Evolutionary conservation across 495 filamentous ascomycete species (phyloP).

Genomic region (Clavariopsis aquatica): DNA sequence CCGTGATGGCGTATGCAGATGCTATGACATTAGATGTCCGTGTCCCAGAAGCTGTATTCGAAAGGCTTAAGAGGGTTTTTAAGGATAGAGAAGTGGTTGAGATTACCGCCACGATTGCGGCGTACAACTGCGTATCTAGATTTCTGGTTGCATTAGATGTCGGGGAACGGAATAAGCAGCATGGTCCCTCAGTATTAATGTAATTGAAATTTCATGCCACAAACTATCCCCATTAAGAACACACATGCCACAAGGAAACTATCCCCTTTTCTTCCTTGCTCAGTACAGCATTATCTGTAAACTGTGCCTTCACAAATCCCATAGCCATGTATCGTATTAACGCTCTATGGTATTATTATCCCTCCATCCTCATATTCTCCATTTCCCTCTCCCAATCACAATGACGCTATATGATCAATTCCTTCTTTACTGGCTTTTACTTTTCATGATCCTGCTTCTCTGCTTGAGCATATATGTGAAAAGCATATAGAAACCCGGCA

Average conservation of each 20-base stretch:
- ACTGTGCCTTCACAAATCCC: no score
- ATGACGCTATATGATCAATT: neutral
- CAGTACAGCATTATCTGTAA: no score
- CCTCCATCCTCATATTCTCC: no score
- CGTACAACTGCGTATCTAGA: conserved; percentile 83
- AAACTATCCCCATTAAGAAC: no score
- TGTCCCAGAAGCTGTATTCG: conserved; percentile 41
- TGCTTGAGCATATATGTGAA: conserved; percentile 95
- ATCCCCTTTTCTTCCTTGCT: no score
- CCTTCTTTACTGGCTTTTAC: conserved; percentile 42
- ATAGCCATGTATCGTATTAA: no score
- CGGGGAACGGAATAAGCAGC: conserved; percentile 55
- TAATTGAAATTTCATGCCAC: no score
- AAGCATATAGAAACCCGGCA: conserved; percentile 83
- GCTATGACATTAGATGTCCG: conserved; percentile 41
- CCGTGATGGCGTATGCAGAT: conserved; percentile 43
- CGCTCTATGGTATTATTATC: no score
- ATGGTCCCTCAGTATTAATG: neutral
- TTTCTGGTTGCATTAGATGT: conserved; percentile 84
- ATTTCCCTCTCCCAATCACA: no score
- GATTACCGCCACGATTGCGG: conserved; percentile 70
- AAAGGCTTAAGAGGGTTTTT: conserved; percentile 57
- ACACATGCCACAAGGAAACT: no score
- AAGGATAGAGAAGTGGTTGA: conserved; percentile 49
- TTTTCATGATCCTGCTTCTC: conserved; percentile 71